A percentile compares a stretch with the other conserved stretches of the same genome.
These are phyloP conservation scores for Sistotremastrum suecicum DNA, from an alignment of 768 basidiomycete genomes.

Conservation along the genomic window DNA sequence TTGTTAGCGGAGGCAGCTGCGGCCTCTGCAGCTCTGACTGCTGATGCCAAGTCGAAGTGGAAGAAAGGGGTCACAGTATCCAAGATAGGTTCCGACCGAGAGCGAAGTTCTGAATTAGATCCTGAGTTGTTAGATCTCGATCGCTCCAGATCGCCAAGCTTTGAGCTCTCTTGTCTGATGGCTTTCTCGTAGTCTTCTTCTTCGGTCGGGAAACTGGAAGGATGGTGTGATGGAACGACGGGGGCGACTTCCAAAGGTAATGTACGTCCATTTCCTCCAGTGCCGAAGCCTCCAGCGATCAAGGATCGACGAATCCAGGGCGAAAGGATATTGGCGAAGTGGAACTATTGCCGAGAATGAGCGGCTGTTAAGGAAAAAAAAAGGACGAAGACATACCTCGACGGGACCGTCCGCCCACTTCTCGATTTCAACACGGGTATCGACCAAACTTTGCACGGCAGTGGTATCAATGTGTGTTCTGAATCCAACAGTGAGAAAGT, in stretches of 20 bases:
- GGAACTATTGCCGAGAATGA: conserved; percentile 44
- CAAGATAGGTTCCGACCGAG: conserved; percentile 3
- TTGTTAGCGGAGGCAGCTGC: conserved; percentile 7
- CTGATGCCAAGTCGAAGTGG: conserved; percentile 73
- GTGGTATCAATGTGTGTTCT: conserved; percentile 88
- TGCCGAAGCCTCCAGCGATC: conserved; percentile 83
- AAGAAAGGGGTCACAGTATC: conserved; percentile 62
- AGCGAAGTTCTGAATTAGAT: conserved; percentile 6
- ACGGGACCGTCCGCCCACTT: conserved; percentile 68
- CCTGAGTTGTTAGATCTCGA: conserved; percentile 5
- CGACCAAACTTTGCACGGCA: conserved; percentile 79
- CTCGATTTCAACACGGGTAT: conserved; percentile 78
- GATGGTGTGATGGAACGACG: conserved; percentile 51
- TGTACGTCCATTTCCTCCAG: conserved; percentile 31
- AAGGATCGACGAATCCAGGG: conserved; percentile 90
- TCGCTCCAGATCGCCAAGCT: not conserved
- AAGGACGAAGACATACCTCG: conserved; percentile 31
- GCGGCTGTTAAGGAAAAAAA: not conserved
- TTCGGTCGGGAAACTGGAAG: conserved; percentile 4
- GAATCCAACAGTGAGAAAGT: conserved; percentile 2
- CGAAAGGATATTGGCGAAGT: conserved; percentile 83
- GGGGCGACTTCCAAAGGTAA: conserved; percentile 54
- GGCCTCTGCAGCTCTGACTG: conserved; percentile 55
- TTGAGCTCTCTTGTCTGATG: no score
- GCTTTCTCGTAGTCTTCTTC: conserved; percentile 5